Evolutionary conservation across 768 basidiomycete species (phyloP).

Genomic region (Zangia roseola): DNA sequence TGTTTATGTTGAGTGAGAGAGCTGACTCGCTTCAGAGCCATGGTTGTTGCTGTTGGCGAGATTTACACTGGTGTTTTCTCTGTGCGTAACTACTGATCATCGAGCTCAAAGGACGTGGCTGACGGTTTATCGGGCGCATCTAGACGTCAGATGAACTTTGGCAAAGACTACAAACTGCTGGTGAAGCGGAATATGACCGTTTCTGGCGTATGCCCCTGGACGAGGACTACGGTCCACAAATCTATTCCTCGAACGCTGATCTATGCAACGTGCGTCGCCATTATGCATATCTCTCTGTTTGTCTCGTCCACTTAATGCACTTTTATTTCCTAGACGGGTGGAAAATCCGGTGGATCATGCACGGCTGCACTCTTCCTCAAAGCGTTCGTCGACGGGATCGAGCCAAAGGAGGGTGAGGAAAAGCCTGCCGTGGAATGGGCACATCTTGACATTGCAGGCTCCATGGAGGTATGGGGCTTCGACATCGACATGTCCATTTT

Average conservation of each 20-base stretch:
- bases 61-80: constrained; percentile 78
- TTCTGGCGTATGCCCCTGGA: constrained; percentile 92
- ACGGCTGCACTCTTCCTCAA: constrained; percentile 89
- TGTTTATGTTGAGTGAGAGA: not conserved
- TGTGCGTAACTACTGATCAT: constrained; percentile 35
- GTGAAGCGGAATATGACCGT: constrained; percentile 72
- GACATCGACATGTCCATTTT: constrained; percentile 1
- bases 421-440: constrained; percentile 72
- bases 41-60: constrained; percentile 72
- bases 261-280: constrained; percentile 54
- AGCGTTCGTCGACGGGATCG: constrained; percentile 74
- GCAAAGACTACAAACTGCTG: constrained; percentile 64
- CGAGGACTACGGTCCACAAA: constrained; percentile 76
- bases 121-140: not conserved
- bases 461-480: constrained; percentile 59
- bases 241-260: constrained; percentile 76
- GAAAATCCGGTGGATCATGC: constrained; percentile 65
- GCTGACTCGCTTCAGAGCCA: constrained; percentile 49
- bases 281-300: not conserved
- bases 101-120: not conserved
- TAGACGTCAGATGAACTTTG: constrained; percentile 77
- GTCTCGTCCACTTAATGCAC: constrained; percentile 1
- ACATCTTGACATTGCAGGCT: constrained; percentile 80
- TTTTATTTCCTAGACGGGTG: constrained; percentile 53
- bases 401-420: constrained; percentile 54